phyloP scores from a whole-genome alignment of 805 yeast genomes.

The Yarrowia sp. region DNA sequence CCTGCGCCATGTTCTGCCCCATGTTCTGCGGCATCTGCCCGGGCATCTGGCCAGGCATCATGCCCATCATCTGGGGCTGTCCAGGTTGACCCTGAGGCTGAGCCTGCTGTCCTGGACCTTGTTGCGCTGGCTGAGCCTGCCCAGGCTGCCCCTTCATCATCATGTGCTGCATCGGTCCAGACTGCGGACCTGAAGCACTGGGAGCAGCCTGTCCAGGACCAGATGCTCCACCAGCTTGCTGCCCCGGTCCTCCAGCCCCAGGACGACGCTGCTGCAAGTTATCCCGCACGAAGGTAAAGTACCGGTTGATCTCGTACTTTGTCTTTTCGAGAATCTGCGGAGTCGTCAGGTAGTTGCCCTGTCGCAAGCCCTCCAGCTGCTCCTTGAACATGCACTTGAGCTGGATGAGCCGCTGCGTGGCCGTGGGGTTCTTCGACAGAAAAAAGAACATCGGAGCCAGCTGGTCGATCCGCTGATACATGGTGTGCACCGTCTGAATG shows the following conservation, averaged over 20 bases:
- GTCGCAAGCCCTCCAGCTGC: slow-evolving; percentile 65
- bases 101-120: not conserved
- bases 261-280: slow-evolving; percentile 43
- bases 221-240: not conserved
- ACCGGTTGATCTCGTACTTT: slow-evolving; percentile 68
- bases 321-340: slow-evolving; percentile 69
- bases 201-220: not conserved
- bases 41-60: slow-evolving; percentile 9
- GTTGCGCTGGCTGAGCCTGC: too few relatives aligned
- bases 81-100: not conserved
- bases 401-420: slow-evolving; percentile 72
- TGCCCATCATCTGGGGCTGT: slow-evolving; percentile 13
- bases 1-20: slow-evolving; percentile 34
- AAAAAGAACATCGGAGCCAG: slow-evolving; percentile 75
- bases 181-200: not conserved
- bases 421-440: slow-evolving; percentile 70
- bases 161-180: too few relatives aligned
- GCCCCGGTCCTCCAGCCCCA: not conserved
- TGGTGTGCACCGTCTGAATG: slow-evolving; percentile 48
- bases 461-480: slow-evolving; percentile 68
- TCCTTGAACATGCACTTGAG: slow-evolving; percentile 76
- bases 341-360: slow-evolving; percentile 66
- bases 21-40: slow-evolving; percentile 19
- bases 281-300: slow-evolving; percentile 70
- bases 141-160: not conserved